These are phyloP conservation scores for Tuber magnatum DNA, from an alignment of 495 filamentous ascomycete genomes.

Conservation along the genomic window DNA sequence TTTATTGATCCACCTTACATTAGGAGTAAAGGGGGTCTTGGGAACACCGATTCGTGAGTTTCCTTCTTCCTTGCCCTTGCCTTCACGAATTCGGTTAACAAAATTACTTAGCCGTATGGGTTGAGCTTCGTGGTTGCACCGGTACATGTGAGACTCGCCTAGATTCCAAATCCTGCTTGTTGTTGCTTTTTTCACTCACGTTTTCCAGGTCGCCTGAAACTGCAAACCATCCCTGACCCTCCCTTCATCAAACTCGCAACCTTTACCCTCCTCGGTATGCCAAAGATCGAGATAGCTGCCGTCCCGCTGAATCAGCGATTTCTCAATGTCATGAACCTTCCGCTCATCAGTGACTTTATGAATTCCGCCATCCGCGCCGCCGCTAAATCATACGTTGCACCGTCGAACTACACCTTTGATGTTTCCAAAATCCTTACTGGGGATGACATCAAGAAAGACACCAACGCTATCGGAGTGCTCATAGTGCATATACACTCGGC, in stretches of 20 bases:
- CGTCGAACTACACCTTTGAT: conserved; percentile 63
- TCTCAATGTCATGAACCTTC: conserved; percentile 64
- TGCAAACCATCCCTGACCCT: conserved; percentile 64
- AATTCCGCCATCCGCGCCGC: conserved; percentile 66
- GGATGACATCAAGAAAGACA: conserved; percentile 71
- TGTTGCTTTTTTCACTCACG: conserved; percentile 1
- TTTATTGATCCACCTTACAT: conserved; percentile 44
- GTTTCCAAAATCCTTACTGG: conserved; percentile 67
- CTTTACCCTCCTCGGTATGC: conserved; percentile 68
- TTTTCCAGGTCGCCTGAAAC: conserved; percentile 48
- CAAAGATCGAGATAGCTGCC: conserved; percentile 61
- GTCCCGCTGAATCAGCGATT: conserved; percentile 58
- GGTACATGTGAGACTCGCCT: conserved; percentile 47
- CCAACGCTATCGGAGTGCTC: conserved; percentile 56
- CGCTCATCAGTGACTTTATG: conserved; percentile 63
- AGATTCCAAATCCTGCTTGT: not conserved
- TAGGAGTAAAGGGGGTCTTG: conserved; percentile 35
- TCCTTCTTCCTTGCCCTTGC: conserved; percentile 53
- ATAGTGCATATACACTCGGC: conserved; percentile 58
- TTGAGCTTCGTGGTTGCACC: conserved; percentile 60
- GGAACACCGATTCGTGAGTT: conserved; percentile 58
- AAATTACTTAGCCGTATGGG: conserved; percentile 53
- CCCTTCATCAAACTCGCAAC: conserved; percentile 65
- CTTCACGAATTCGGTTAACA: conserved; percentile 37
- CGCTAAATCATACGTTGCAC: conserved; percentile 63